Percentiles rank a stretch among this genome's conserved stretches.
Evolutionary conservation across 768 basidiomycete genomes (phyloP).

Genomic region (Xanthoconium stramineum): DNA sequence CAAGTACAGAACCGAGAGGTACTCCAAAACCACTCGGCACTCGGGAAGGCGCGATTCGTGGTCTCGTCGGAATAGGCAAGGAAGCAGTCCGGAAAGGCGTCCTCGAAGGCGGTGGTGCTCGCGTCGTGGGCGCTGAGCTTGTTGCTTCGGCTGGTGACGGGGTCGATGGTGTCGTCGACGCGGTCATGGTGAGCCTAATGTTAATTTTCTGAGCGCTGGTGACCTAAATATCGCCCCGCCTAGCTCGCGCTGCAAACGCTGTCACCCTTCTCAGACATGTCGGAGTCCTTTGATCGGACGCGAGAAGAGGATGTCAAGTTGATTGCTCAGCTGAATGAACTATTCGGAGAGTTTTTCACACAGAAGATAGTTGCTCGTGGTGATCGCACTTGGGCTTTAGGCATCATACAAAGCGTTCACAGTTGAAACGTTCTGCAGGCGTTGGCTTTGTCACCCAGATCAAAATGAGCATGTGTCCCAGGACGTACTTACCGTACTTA

Average conservation of each 20-base stretch:
- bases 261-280: constrained; percentile 54
- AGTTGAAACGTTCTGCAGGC: constrained; percentile 1
- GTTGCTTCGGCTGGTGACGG: constrained; percentile 26
- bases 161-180: constrained; percentile 49
- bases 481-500: background rate
- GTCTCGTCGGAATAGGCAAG: constrained; percentile 79
- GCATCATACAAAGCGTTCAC: constrained; percentile 41
- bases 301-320: constrained; percentile 48
- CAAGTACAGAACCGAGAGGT: constrained; percentile 40
- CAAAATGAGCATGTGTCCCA: background rate
- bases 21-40: constrained; percentile 70
- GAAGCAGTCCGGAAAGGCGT: constrained; percentile 82
- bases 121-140: constrained; percentile 68
- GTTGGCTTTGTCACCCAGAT: background rate
- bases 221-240: background rate
- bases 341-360: constrained; percentile 64
- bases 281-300: constrained; percentile 51
- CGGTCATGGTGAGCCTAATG: constrained; percentile 53
- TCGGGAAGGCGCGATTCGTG: constrained; percentile 86
- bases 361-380: constrained; percentile 41
- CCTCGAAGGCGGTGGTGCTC: constrained; percentile 76
- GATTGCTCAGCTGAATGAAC: constrained; percentile 45
- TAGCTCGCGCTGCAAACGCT: constrained; percentile 65
- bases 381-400: constrained; percentile 65
- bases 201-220: background rate